Evolutionary conservation across 2,329 filamentous ascomycete species (phyloP), one percentile per base, ranked within the genome.

Genomic region (Colletotrichum magnum): DNA sequence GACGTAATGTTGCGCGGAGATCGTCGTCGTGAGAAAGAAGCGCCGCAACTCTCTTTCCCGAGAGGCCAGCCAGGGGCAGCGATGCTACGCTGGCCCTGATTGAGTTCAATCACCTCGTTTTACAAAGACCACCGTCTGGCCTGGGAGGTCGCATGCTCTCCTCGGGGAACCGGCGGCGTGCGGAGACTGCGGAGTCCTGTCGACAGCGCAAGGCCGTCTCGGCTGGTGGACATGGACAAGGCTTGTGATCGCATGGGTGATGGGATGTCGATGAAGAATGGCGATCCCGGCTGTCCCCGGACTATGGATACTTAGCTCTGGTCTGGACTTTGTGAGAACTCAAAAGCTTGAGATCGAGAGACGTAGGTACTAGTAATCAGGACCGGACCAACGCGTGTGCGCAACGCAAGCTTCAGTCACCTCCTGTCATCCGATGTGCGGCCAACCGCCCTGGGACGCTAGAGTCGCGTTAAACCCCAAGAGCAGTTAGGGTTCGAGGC

Each of bases 381-480:
- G 32, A 10, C 32, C 32, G 32, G 32, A 36, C 10, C 10, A 9
- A 36, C 32, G 7, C 32, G 32, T 10, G 32, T 10, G 32, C 32
- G 32, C 7, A 36, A 6, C 9, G 32, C 7, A 36, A 10, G 10
- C 21, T 24, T 24, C 21, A 24, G 21, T 50, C 28, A 21, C n/a
- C n/a, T 39, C 24, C 54, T 65, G 61, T 26, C 65, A 65, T 68
- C 65, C 41, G 50, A 68, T 65, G 53, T 24, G 50, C 39, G 53
- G 39, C 24, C 36, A 15, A 12, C 24, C 21, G 21, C 12, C 36
- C 18, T 59, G n/a, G 24, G 41, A 28, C 59, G 52, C 51, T 39
- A 67, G 32, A 28, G 58, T 18, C 50, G 36, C 36, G 50, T 50
- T 43, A 13, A 47, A 43, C 47, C 28, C 59, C 28, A 10, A 7